phyloP scores from a whole-genome alignment of 1,284 basidiomycete genomes.

The Ceratobasidium sp. region DNA sequence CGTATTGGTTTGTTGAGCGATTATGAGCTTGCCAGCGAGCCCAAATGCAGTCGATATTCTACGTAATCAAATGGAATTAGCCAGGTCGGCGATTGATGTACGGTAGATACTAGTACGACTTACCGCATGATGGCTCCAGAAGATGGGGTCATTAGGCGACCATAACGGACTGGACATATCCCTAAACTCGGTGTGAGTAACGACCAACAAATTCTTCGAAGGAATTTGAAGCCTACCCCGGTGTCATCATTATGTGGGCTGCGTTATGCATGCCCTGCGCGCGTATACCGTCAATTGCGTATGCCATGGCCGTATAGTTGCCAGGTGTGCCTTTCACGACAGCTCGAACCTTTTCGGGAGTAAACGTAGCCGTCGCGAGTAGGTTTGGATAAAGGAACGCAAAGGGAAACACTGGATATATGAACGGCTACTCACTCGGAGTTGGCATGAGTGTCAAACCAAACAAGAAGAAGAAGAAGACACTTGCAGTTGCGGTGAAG shows the following conservation, averaged over 20 bases:
- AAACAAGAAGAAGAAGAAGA: neutral
- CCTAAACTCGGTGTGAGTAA: constrained; percentile 7
- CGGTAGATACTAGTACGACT: neutral
- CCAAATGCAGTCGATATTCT: constrained; percentile 47
- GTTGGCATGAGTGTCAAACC: neutral
- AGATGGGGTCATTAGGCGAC: constrained; percentile 47
- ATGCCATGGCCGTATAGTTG: constrained; percentile 39
- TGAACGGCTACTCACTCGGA: neutral
- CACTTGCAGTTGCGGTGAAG: constrained; percentile 7
- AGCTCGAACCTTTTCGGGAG: neutral
- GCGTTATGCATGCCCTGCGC: constrained; percentile 44
- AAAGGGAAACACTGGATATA: constrained; percentile 27
- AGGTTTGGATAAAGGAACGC: constrained; percentile 14
- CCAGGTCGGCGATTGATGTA: neutral
- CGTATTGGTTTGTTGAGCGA: constrained; percentile 11
- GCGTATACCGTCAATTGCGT: constrained; percentile 33
- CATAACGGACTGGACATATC: constrained; percentile 33
- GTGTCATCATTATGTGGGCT: constrained; percentile 37
- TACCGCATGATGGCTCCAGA: constrained; percentile 39
- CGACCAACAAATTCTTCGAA: no score
- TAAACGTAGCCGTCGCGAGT: constrained; percentile 1
- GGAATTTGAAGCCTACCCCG: constrained; percentile 5
- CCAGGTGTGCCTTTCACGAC: constrained; percentile 25
- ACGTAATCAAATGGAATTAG: neutral
- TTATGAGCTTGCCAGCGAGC: constrained; percentile 37